These are phyloP conservation scores for Botryotinia narcissicola DNA, from an alignment of 2,329 filamentous ascomycete species.

Conservation along the genomic window DNA sequence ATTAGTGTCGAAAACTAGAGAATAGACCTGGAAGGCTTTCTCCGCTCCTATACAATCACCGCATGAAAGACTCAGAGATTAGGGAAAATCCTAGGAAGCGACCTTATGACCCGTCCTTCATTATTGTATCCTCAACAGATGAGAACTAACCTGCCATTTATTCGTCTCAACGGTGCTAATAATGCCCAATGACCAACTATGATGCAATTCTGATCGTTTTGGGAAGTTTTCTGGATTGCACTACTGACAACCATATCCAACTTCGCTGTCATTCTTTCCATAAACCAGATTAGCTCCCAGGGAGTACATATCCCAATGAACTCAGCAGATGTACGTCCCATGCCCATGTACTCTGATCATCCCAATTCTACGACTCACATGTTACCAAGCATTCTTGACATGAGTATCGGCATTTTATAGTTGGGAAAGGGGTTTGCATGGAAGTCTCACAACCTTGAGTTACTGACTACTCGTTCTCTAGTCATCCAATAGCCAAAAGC, in stretches of 20 bases:
- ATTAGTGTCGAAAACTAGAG: conserved; percentile 1
- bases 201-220: conserved; percentile 4
- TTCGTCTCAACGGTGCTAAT: background rate
- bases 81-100: conserved; percentile 4
- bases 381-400: conserved; percentile 3
- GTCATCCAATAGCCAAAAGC: background rate
- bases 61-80: conserved; percentile 1
- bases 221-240: background rate
- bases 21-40: background rate
- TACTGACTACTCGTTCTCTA: conserved; percentile 5
- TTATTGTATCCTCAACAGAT: background rate
- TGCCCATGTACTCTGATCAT: conserved; percentile 1
- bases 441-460: conserved; percentile 11
- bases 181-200: conserved; percentile 8
- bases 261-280: background rate
- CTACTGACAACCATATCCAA: background rate
- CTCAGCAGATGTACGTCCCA: background rate
- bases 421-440: conserved; percentile 12
- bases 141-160: background rate
- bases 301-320: background rate
- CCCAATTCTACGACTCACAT: background rate
- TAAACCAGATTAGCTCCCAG: background rate
- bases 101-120: background rate
- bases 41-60: background rate
- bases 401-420: conserved; percentile 7